Conservation (phyloP, 225 moss, liverwort and hornwort genomes). For the Thuidium tamariscinum region DNA sequence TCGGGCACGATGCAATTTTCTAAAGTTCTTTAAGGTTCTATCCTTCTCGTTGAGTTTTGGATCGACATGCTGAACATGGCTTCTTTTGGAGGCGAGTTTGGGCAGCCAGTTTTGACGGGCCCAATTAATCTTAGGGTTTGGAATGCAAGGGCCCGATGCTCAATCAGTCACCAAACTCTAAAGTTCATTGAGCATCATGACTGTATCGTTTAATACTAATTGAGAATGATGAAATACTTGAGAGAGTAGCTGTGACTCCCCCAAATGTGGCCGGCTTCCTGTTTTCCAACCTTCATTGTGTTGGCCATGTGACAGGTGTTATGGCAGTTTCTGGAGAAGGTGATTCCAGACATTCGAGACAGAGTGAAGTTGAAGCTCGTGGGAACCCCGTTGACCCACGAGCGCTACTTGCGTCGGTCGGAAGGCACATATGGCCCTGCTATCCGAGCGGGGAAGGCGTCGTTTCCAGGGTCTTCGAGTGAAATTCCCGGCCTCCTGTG, state of each 20-base stretch:
- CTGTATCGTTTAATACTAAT: background rate
- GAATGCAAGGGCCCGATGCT: background rate
- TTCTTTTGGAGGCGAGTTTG: background rate
- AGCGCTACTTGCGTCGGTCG: constrained; percentile 58
- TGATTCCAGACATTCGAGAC: constrained; percentile 54
- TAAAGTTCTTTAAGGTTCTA: background rate
- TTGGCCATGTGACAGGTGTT: constrained; percentile 27
- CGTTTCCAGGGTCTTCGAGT: constrained; percentile 58
- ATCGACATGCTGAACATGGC: background rate
- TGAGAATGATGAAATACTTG: background rate
- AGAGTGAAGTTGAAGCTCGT: constrained; percentile 62
- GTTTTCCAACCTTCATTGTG: background rate
- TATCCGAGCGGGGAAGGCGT: constrained; percentile 55
- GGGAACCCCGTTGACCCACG: constrained; percentile 78
- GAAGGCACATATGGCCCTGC: constrained; percentile 78
- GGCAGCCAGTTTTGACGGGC: background rate
- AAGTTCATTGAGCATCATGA: background rate
- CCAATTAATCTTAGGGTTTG: background rate
- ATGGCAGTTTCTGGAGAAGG: constrained; percentile 62
- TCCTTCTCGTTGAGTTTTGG: background rate
- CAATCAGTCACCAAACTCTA: background rate
- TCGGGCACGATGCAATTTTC: background rate
- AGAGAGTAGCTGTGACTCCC: background rate
- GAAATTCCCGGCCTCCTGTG: constrained; percentile 51
- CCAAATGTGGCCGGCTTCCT: background rate